phyloP scores from a whole-genome alignment of 2,329 filamentous ascomycete genomes.

The Xylogone sp. region DNA sequence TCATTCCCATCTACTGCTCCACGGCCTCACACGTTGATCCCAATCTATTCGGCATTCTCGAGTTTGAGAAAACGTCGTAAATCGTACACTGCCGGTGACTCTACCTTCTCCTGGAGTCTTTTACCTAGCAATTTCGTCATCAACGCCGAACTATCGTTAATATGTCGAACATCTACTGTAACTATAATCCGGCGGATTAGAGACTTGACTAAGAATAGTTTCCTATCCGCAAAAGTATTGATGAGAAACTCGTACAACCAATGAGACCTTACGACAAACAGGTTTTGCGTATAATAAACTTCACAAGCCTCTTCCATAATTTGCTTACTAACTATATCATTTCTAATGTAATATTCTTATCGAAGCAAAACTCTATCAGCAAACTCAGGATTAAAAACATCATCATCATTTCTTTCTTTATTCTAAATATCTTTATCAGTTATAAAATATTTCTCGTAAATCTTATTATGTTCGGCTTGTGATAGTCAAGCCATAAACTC shows the following conservation, averaged over 20 bases:
- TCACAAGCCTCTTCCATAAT: not conserved
- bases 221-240: not conserved
- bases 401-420: not conserved
- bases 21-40: not conserved
- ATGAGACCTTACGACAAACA: not conserved
- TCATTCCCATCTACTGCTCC: not conserved
- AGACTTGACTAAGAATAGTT: not conserved
- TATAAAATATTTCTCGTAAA: not conserved
- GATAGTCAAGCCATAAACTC: not conserved
- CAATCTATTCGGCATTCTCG: not conserved
- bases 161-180: not conserved
- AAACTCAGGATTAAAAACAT: not conserved
- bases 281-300: not conserved
- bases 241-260: not conserved
- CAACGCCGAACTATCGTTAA: not conserved
- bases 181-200: not conserved
- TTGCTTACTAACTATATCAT: not conserved
- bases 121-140: not conserved
- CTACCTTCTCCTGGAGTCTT: not conserved
- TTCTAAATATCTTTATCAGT: not conserved
- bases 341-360: not conserved
- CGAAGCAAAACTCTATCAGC: not conserved
- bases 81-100: not conserved
- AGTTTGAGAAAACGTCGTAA: not conserved
- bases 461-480: not conserved